Base-by-base conservation (phyloP, 352 stramenopile genomes). In the Phytophthora foliorum region DNA sequence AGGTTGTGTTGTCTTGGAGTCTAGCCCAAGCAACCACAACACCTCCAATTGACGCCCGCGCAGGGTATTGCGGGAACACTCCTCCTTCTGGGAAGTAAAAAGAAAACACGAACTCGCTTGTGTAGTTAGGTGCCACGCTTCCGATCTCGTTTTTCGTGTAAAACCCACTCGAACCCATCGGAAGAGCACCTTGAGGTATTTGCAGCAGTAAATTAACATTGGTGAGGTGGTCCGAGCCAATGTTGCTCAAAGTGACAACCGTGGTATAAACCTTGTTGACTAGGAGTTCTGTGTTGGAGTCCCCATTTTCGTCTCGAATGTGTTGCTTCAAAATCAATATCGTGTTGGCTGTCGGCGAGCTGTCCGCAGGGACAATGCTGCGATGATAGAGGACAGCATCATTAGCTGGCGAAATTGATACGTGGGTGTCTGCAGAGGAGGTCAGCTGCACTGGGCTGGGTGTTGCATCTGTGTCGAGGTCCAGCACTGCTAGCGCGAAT, bases 51-150 rank as follows among this genome's bases (percentile, higher is more conserved):
- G 81, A 76, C 9, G 80, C 78, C 17, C 86, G 75, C 0, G 79
- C 81, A 22, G 82, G 77, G 51, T 89, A 91, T 34, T 89, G 80
- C 2, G 63, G 42, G 45, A 88, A 93, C 9, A 54, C 13, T 17
- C 85, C 82, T 29, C 60, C 60, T 19, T 61, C 29, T 4, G 85
- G 79, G 57, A 91, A 93, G 66, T 91, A 93, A 54, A 89, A 93
- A 1, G 70, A 74, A 50, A 78, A 87, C 16, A 50, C 65, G 22
- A 81, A 75, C 49, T 69, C 74, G 22, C 38, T 67, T 2, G 81
- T 89, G 19, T 74, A 32, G 44, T 90, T 88, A 14, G 82, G 57
- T 6, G 51, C 55, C 17, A 90, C 48, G 21, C 48, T 61, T 49
- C 76, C 44, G 10, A 77, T 74, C 36, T 79, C 61, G 32, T 78